Percentiles rank a stretch among this genome's conserved stretches.
Evolutionary conservation across 306 rosid genomes (phyloP).

Genomic region (Sicyos baderoa): DNA sequence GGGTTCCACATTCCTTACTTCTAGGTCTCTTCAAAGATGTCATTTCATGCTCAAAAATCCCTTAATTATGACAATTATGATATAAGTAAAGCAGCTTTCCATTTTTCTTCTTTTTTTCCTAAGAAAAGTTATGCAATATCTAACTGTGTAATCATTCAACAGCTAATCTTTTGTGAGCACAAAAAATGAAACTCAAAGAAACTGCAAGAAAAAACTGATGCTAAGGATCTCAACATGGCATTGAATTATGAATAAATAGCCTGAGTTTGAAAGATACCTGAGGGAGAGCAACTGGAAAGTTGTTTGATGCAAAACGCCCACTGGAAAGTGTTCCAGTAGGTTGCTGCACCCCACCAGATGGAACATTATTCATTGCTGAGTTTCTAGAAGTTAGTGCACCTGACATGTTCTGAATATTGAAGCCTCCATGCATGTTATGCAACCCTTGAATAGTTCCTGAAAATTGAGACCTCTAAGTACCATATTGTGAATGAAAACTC

Average conservation of each 20-base stretch:
- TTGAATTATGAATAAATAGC: not conserved
- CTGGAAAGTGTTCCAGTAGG: conserved; percentile 76
- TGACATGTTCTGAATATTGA: conserved; percentile 79
- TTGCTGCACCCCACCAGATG: conserved; percentile 91
- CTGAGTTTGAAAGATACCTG: conserved; percentile 44
- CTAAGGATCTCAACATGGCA: conserved; percentile 7
- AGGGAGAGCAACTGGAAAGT: conserved; percentile 75
- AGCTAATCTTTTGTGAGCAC: conserved; percentile 1
- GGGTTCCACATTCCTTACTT: not conserved
- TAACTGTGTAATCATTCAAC: not conserved
- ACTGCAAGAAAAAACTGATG: not conserved
- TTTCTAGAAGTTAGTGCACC: conserved; percentile 69
- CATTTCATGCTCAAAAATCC: not conserved
- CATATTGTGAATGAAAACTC: conserved; percentile 24
- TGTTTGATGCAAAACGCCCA: conserved; percentile 80
- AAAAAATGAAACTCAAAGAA: not conserved
- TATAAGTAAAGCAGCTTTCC: not conserved
- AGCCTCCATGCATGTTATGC: conserved; percentile 84
- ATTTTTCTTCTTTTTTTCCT: not conserved
- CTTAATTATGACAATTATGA: not conserved
- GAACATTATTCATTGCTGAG: conserved; percentile 59
- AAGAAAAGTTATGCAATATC: not conserved
- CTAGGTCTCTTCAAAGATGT: not conserved
- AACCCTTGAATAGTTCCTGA: conserved; percentile 74
- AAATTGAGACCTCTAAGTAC: conserved; percentile 32